Base-by-base conservation (phyloP, 2,329 filamentous ascomycete species). In the Knufia petricola region DNA sequence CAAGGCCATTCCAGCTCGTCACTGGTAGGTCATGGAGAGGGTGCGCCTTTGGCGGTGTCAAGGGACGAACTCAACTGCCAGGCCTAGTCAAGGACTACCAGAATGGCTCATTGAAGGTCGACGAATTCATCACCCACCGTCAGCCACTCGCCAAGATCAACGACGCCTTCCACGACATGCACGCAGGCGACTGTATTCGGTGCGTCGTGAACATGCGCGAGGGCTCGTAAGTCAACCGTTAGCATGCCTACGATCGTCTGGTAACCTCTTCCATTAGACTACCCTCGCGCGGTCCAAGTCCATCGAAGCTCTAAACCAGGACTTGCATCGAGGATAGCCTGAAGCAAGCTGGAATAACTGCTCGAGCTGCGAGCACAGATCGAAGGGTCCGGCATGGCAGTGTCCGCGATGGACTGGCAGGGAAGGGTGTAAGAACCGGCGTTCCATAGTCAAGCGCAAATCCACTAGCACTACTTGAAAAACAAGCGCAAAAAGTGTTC, bases 51-150 rank as follows among this genome's bases (percentile, higher is more conserved):
- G 92, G 92, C 59, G 92, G 92, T 61, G 89, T 98, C 77, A 98
- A 96, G 77, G 92, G 92, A 59, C 89, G 92, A 63, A 83, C 85
- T 28, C 92, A 98, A 73, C 80, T 98, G 57, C 84, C 85, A 41
- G 82, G 77, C 51, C 81, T 98, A 34, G 88, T 98, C 20, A 73
- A 81, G 58, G 90, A 96, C 69, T 98, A 98, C 72, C 76, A 94
- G 67, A 77, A 78, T 46, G 89, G 89, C 60, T 79, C 84, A 64
- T 82, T 98, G 64, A 96, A 95, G 82, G 92, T 96, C 39, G 90
- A 96, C 66, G 92, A 98, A 74, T 96, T 96, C 75, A 96, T 98
- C 72, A 98, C 92, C 26, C 92, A 98, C 74, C 82, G 89, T 60
- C 87, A 94, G 73, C 78, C 76, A 3, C 74, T 98, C 38, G 71